Percentiles rank a stretch among this genome's conserved stretches.
These are phyloP conservation scores for Cutaneotrichosporon sp. DNA, from an alignment of 1,284 basidiomycete species.

Conservation along the genomic window DNA sequence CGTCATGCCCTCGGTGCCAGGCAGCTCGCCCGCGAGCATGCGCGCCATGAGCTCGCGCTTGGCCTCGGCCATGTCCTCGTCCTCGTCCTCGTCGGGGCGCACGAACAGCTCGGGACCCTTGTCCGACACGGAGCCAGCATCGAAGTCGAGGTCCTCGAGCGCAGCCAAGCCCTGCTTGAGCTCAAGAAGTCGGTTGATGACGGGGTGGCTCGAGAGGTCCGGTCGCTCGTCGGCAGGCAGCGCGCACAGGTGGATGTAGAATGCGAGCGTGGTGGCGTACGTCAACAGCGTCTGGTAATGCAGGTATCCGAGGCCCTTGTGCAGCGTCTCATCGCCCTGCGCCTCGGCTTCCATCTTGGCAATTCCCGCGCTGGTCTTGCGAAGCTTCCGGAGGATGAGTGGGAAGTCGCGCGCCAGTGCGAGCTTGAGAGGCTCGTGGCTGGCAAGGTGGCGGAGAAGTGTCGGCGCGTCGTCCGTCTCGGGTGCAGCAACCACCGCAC, in stretches of 20 bases:
- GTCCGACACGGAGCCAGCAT: constrained; percentile 56
- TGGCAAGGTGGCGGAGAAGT: constrained; percentile 71
- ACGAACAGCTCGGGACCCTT: constrained; percentile 46
- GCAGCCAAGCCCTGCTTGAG: constrained; percentile 80
- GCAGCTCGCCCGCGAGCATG: constrained; percentile 25
- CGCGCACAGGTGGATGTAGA: constrained; percentile 85
- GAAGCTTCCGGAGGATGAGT: constrained; percentile 52
- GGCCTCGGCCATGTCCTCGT: constrained; percentile 31
- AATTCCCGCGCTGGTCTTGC: constrained; percentile 50
- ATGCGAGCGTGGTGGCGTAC: constrained; percentile 86
- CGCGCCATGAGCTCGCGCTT: constrained; percentile 31
- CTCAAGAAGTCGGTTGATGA: constrained; percentile 75
- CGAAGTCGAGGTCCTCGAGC: constrained; percentile 78
- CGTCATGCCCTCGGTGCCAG: constrained; percentile 20
- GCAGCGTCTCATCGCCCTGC: constrained; percentile 41
- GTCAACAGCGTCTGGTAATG: constrained; percentile 72
- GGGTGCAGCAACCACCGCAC: constrained; percentile 28
- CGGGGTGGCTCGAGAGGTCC: constrained; percentile 70
- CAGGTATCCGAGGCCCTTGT: constrained; percentile 53
- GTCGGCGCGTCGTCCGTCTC: constrained; percentile 53
- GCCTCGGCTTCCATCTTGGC: constrained; percentile 41
- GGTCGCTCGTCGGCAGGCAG: constrained; percentile 62
- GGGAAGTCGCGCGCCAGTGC: constrained; percentile 59
- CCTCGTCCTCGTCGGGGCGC: constrained; percentile 42
- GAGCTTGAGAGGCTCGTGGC: constrained; percentile 70